A percentile compares a stretch with the other conserved stretches of the same genome.
phyloP scores from a whole-genome alignment of 2,329 filamentous ascomycete species.

The Pseudogymnoascus sp. region DNA sequence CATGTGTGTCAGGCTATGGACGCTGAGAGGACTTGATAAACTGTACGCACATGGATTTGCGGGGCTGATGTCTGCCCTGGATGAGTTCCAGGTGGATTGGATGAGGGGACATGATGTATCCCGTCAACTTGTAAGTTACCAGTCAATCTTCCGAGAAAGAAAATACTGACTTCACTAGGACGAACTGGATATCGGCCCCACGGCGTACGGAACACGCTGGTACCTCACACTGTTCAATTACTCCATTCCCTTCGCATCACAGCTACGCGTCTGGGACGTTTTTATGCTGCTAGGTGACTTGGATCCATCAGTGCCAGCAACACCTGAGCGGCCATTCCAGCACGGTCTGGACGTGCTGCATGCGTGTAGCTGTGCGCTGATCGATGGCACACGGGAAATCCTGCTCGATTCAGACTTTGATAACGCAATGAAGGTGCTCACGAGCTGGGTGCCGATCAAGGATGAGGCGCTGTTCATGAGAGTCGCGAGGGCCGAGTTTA shows the following conservation, averaged over 20 bases:
- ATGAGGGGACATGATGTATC: constrained; percentile 70
- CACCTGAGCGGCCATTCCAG: constrained; percentile 37
- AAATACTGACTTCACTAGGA: constrained; percentile 37
- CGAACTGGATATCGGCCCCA: constrained; percentile 73
- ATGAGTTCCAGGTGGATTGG: constrained; percentile 81
- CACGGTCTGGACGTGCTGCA: constrained; percentile 80
- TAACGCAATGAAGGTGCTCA: constrained; percentile 94
- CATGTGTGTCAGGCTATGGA: constrained; percentile 94
- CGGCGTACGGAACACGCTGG: constrained; percentile 94
- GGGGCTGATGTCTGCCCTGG: constrained; percentile 76
- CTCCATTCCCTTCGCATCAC: constrained; percentile 86
- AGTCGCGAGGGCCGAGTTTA: constrained; percentile 82
- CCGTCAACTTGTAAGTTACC: constrained; percentile 61
- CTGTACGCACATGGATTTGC: constrained; percentile 79
- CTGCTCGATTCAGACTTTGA: constrained; percentile 92
- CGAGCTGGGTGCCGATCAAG: constrained; percentile 86
- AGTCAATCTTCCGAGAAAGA: neutral
- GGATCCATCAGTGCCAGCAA: constrained; percentile 32
- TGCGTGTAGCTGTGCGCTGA: constrained; percentile 79
- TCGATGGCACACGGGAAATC: constrained; percentile 82
- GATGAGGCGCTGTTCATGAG: constrained; percentile 92
- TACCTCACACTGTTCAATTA: constrained; percentile 97
- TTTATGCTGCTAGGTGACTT: constrained; percentile 88
- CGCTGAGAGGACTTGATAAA: constrained; percentile 73
- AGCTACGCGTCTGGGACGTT: constrained; percentile 94